Evolutionary conservation across 148 eudicot genomes (phyloP).

Genomic region (Cornus florida): DNA sequence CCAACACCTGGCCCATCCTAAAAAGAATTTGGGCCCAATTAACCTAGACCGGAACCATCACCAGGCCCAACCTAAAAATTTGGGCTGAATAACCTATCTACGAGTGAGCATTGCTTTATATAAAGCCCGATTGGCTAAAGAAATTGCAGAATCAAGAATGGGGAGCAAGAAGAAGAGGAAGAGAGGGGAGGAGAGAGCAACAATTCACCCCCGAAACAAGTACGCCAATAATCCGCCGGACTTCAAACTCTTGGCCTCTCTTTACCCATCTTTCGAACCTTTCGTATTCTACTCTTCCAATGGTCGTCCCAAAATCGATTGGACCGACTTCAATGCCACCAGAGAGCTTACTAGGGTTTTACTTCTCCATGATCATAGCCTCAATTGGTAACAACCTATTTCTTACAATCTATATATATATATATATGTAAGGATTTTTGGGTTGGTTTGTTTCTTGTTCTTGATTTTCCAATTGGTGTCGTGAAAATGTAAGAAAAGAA

Average conservation of each 20-base stretch:
- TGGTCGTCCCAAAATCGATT: conserved; percentile 73
- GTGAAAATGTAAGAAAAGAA: background rate
- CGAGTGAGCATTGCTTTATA: background rate
- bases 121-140: background rate
- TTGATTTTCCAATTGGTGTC: background rate
- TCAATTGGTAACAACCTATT: conserved; percentile 49
- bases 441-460: background rate
- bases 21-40: too few species aligned
- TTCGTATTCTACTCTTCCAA: conserved; percentile 65
- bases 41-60: too few species aligned
- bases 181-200: conserved; percentile 30
- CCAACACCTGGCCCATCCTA: too few species aligned
- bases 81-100: background rate
- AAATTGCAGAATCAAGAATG: conserved; percentile 16
- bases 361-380: conserved; percentile 75
- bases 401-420: background rate
- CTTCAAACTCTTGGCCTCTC: conserved; percentile 59
- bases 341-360: conserved; percentile 81
- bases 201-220: conserved; percentile 75
- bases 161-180: conserved; percentile 60
- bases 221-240: conserved; percentile 82
- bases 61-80: background rate
- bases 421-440: too few species aligned
- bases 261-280: conserved; percentile 65
- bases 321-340: conserved; percentile 93